Evolutionary conservation across 176 grass and related monocot species (phyloP).

Genomic region (Lolium rigidum): DNA sequence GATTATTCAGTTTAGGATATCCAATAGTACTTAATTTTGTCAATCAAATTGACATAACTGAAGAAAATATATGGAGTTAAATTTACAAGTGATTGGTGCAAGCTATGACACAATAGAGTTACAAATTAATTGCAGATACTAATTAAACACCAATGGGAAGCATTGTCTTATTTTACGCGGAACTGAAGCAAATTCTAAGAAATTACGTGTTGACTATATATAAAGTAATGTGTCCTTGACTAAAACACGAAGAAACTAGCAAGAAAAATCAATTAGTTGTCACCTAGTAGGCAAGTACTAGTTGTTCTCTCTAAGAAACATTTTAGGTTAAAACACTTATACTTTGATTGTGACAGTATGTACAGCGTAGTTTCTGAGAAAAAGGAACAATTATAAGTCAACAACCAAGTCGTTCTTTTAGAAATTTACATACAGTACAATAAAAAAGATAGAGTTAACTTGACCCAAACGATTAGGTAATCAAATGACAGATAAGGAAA

Average conservation of each 20-base stretch:
- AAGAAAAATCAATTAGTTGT: not conserved
- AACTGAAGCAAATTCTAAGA: too few species aligned
- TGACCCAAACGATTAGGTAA: not conserved
- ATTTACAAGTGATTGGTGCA: not conserved
- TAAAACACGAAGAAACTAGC: not conserved
- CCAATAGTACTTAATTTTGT: not conserved
- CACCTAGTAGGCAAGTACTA: not conserved
- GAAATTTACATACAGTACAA: not conserved
- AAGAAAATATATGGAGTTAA: not conserved
- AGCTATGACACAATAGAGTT: not conserved
- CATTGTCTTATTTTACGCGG: not conserved
- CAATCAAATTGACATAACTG: not conserved
- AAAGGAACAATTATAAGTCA: not conserved
- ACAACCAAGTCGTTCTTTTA: not conserved
- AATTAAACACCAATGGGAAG: not conserved
- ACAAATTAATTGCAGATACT: not conserved
- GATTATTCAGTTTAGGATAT: not conserved
- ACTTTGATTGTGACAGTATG: not conserved
- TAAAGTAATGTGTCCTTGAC: not conserved
- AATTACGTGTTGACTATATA: not conserved
- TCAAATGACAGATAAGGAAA: not conserved
- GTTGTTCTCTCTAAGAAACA: not conserved
- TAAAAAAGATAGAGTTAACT: slow-evolving; percentile 4
- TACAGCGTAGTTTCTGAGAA: not conserved
- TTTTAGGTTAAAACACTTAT: not conserved